phyloP scores from a whole-genome alignment of 441 rosid genomes.

The Flueggea neowawraea region DNA sequence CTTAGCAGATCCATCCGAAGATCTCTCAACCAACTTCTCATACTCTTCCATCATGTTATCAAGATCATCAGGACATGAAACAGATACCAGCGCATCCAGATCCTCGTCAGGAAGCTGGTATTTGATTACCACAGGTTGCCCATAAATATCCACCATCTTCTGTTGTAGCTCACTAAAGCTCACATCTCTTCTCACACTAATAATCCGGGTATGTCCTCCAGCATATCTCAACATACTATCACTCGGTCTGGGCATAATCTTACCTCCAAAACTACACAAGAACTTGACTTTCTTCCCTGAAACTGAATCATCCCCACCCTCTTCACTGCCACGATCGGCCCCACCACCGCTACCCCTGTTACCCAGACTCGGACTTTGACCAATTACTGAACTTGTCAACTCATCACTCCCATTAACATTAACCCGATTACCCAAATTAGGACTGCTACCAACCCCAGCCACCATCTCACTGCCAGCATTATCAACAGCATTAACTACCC shows the following conservation, averaged over 20 bases:
- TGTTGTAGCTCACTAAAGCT: slow-evolving; percentile 47
- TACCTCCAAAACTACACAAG: slow-evolving; percentile 76
- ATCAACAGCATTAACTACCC: slow-evolving; percentile 41
- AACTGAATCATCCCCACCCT: slow-evolving; percentile 51
- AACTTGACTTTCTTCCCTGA: slow-evolving; percentile 62
- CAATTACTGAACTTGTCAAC: slow-evolving; percentile 12
- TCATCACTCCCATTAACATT: slow-evolving; percentile 28
- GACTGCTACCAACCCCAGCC: slow-evolving; percentile 22
- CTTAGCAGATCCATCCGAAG: slow-evolving; percentile 61
- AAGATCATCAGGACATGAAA: slow-evolving; percentile 73
- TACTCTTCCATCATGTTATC: slow-evolving; percentile 86
- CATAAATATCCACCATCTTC: slow-evolving; percentile 52
- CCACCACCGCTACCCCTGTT: slow-evolving; percentile 32
- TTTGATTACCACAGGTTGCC: slow-evolving; percentile 57
- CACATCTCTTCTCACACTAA: slow-evolving; percentile 51
- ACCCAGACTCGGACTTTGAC: slow-evolving; percentile 28
- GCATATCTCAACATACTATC: slow-evolving; percentile 74
- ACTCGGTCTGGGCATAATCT: slow-evolving; percentile 78
- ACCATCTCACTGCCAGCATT: slow-evolving; percentile 28
- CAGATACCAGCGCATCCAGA: slow-evolving; percentile 77
- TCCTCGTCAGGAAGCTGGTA: slow-evolving; percentile 89
- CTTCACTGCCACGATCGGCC: slow-evolving; percentile 43
- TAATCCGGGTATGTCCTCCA: slow-evolving; percentile 77
- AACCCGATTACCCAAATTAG: slow-evolving; percentile 24
- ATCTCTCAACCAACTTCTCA: slow-evolving; percentile 54